A percentile compares a stretch with the other conserved stretches of the same genome.
Evolutionary conservation across 495 filamentous ascomycete genomes (phyloP).

Genomic region (Tuber borchii): DNA sequence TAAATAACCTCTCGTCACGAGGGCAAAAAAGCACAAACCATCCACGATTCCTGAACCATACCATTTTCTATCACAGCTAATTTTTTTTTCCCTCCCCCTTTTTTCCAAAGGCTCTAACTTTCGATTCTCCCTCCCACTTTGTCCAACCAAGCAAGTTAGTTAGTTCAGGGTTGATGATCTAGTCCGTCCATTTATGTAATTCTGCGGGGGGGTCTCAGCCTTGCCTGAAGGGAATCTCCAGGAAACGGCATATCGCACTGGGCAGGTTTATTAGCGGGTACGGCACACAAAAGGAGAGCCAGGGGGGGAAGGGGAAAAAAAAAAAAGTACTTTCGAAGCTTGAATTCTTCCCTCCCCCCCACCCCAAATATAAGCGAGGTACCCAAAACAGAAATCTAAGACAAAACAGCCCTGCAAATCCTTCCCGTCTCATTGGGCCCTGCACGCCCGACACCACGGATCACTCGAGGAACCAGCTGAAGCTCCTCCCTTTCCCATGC

Average conservation of each 20-base stretch:
- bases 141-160: background rate
- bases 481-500: background rate
- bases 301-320: background rate
- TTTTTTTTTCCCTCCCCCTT: background rate
- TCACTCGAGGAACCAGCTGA: conserved; percentile 1
- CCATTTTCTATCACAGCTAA: background rate
- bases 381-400: background rate
- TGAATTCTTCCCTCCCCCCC: background rate
- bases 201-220: background rate
- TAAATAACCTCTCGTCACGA: background rate
- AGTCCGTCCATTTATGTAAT: background rate
- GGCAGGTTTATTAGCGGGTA: background rate
- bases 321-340: background rate
- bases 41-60: background rate
- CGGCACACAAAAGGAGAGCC: background rate
- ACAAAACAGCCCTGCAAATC: background rate
- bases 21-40: conserved; percentile 1
- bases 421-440: background rate
- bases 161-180: background rate
- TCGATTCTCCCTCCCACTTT: background rate
- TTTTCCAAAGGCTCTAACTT: background rate
- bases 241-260: background rate
- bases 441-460: conserved; percentile 1
- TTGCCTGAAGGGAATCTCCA: background rate
- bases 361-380: background rate